Evolutionary conservation across 2,329 filamentous ascomycete genomes (phyloP).

Genomic region (Apiospora hydei): DNA sequence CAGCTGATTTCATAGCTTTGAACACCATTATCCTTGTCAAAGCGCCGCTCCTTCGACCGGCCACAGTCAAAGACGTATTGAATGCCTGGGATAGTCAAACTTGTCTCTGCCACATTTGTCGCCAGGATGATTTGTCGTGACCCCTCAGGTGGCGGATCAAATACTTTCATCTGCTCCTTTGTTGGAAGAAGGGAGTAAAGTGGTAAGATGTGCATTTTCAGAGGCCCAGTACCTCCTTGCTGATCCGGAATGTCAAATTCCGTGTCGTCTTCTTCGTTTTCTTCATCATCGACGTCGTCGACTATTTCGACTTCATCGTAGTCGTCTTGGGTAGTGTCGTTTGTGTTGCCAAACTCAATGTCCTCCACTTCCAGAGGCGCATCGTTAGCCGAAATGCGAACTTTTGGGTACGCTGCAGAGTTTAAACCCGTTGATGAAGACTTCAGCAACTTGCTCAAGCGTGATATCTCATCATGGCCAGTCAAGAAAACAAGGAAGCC

Average conservation of each 20-base stretch:
- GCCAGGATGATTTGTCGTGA: constrained; percentile 87
- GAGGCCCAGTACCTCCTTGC: constrained; percentile 66
- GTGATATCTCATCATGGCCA: constrained; percentile 88
- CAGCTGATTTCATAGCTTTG: constrained; percentile 95
- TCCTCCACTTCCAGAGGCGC: constrained; percentile 85
- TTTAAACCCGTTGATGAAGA: constrained; percentile 67
- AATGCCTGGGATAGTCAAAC: constrained; percentile 93
- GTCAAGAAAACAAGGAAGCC: constrained; percentile 95
- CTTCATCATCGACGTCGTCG: constrained; percentile 64
- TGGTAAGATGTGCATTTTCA: constrained; percentile 87
- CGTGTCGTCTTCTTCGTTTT: constrained; percentile 67
- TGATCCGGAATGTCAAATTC: constrained; percentile 75
- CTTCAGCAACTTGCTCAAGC: constrained; percentile 81
- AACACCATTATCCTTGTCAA: constrained; percentile 86
- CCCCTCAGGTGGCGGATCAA: constrained; percentile 82
- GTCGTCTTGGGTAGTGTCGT: constrained; percentile 73
- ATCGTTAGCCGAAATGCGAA: constrained; percentile 79
- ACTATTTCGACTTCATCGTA: constrained; percentile 56
- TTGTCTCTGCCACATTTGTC: constrained; percentile 97
- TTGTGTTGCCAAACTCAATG: constrained; percentile 77
- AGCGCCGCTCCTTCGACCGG: constrained; percentile 89
- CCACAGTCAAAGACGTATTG: constrained; percentile 96
- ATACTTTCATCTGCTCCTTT: constrained; percentile 88
- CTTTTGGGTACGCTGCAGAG: constrained; percentile 66
- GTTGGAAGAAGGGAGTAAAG: constrained; percentile 93